These are phyloP conservation scores for Eragrostis curvula DNA, from an alignment of 176 grass and related monocot species.

Conservation along the genomic window DNA sequence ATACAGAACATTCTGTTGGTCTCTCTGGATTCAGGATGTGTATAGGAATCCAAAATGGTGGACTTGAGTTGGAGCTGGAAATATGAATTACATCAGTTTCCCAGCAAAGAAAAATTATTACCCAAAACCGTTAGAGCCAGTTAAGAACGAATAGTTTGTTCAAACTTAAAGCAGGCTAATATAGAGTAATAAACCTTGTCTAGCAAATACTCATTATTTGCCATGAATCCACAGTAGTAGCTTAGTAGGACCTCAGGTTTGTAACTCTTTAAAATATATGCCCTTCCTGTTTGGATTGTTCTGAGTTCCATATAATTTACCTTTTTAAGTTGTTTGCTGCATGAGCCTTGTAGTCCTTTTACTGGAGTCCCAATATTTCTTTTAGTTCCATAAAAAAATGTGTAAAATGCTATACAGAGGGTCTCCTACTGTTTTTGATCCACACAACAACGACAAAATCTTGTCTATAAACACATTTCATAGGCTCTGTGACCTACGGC, in stretches of 20 bases:
- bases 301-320: background rate
- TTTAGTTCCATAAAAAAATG: background rate
- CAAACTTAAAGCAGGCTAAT: background rate
- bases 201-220: conserved; percentile 2
- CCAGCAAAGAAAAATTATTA: conserved; percentile 1
- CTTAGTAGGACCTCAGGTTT: background rate
- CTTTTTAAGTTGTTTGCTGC: background rate
- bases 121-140: background rate
- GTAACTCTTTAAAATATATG: background rate
- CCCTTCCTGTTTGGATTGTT: background rate
- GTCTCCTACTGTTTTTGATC: background rate
- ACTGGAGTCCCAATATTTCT: background rate
- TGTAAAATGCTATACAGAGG: background rate
- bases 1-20: conserved; percentile 94
- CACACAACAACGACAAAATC: background rate
- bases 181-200: background rate
- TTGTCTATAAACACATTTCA: background rate
- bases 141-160: background rate
- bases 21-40: conserved; percentile 97
- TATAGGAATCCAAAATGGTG: conserved; percentile 99
- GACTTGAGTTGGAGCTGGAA: conserved; percentile 86
- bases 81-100: conserved; percentile 33
- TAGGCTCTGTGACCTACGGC: background rate
- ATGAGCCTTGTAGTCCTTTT: background rate
- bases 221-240: background rate